Evolutionary conservation across 177 flowering plant genomes (phyloP).

Genomic region (Telopea speciosissima): DNA sequence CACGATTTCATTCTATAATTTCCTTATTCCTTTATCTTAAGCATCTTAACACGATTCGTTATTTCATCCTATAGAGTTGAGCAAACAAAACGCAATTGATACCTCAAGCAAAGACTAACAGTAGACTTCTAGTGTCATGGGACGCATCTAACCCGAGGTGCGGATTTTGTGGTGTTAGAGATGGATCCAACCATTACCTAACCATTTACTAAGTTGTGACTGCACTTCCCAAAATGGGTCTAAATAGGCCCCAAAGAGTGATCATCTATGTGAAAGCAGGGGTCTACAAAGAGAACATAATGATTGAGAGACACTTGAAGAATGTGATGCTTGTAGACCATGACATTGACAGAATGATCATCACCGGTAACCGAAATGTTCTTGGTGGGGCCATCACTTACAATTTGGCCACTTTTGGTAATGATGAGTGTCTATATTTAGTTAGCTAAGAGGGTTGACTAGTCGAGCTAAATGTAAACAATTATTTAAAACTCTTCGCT

Average conservation of each 20-base stretch:
- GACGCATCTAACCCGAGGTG: conserved; percentile 29
- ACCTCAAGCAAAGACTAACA: background rate
- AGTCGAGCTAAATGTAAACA: no score
- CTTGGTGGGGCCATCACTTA: conserved; percentile 40
- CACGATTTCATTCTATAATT: no score
- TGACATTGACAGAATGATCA: conserved; percentile 51
- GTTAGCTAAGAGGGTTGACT: no score
- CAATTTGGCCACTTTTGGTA: conserved; percentile 60
- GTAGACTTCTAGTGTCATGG: conserved; percentile 39
- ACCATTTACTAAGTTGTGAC: conserved; percentile 47
- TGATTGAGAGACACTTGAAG: conserved; percentile 24
- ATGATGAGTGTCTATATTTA: background rate
- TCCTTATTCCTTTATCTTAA: no score
- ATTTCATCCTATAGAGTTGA: background rate
- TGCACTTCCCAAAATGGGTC: conserved; percentile 22
- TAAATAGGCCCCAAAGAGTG: conserved; percentile 15
- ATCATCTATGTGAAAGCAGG: conserved; percentile 57
- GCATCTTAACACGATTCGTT: no score
- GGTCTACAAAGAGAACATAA: conserved; percentile 48
- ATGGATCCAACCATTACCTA: conserved; percentile 48
- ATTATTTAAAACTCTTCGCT: no score
- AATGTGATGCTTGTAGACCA: conserved; percentile 64
- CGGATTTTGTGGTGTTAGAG: conserved; percentile 57
- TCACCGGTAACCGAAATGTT: conserved; percentile 35
- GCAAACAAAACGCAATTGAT: background rate